Conservation (phyloP, 345 rosid species). For the Sisymbrium irio region DNA sequence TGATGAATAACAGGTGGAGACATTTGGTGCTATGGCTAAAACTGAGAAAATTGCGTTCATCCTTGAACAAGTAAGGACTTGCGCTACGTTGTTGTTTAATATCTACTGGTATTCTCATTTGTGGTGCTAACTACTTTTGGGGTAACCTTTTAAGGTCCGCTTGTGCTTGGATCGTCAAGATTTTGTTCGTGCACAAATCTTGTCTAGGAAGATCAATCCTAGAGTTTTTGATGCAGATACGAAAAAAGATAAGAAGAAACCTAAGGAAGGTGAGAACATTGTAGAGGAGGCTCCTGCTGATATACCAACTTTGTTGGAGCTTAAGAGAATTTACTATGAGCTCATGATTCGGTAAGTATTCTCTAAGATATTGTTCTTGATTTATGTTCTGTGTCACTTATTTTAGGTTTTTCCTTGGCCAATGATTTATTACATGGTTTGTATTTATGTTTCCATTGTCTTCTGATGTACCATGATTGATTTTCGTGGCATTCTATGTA, state of each 20-base stretch:
- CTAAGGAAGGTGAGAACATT: conserved; percentile 84
- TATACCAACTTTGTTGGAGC: conserved; percentile 86
- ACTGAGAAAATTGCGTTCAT: conserved; percentile 99
- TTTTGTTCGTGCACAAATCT: conserved; percentile 95
- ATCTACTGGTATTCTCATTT: not conserved
- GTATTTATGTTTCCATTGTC: not conserved
- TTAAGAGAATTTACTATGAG: conserved; percentile 84
- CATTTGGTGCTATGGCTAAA: conserved; percentile 98
- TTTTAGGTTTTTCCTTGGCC: not conserved
- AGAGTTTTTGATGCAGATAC: conserved; percentile 78
- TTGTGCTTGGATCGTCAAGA: conserved; percentile 94
- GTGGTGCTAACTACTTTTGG: conserved; percentile 1
- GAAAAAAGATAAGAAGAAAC: conserved; percentile 86
- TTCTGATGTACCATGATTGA: conserved; percentile 13
- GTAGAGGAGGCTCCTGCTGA: conserved; percentile 97
- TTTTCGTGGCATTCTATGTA: conserved; percentile 22
- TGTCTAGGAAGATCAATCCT: conserved; percentile 90
- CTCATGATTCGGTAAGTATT: conserved; percentile 72
- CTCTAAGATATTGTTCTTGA: not conserved
- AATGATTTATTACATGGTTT: not conserved
- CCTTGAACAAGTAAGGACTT: conserved; percentile 76
- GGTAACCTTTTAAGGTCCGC: conserved; percentile 61
- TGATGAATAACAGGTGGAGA: conserved; percentile 70
- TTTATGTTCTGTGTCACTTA: not conserved
- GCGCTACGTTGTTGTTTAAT: not conserved